Evolutionary conservation across 1,284 basidiomycete genomes (phyloP).

Genomic region (Trametes sp.): DNA sequence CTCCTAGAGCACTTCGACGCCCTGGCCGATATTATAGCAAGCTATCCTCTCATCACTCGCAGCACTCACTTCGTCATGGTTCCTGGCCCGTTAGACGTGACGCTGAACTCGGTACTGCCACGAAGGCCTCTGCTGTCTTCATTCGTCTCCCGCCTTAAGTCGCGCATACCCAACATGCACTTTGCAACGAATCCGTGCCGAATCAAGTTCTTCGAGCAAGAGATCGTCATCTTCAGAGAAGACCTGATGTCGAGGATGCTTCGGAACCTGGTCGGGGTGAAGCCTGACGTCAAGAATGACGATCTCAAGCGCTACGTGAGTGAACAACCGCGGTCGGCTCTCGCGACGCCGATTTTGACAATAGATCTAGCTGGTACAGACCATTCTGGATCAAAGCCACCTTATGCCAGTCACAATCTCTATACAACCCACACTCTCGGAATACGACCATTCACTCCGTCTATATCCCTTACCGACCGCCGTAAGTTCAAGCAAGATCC

Average conservation of each 20-base stretch:
- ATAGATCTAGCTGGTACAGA: constrained; percentile 82
- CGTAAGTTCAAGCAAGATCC: constrained; percentile 55
- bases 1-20: constrained; percentile 84
- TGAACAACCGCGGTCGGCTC: neutral
- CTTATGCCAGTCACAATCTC: constrained; percentile 85
- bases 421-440: constrained; percentile 89
- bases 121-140: constrained; percentile 80
- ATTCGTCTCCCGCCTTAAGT: constrained; percentile 73
- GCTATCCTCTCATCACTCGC: constrained; percentile 80
- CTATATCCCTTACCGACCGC: constrained; percentile 95
- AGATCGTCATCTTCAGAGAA: constrained; percentile 94
- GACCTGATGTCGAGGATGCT: constrained; percentile 95
- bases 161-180: constrained; percentile 78
- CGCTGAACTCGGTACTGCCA: constrained; percentile 80
- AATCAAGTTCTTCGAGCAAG: constrained; percentile 95
- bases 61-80: constrained; percentile 93
- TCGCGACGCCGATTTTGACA: no score
- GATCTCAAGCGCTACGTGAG: constrained; percentile 90
- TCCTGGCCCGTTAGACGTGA: constrained; percentile 92
- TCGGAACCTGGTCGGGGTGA: constrained; percentile 88
- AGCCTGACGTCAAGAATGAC: constrained; percentile 74
- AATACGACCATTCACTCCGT: constrained; percentile 92
- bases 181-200: constrained; percentile 95
- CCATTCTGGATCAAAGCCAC: constrained; percentile 92
- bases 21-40: constrained; percentile 84